Evolutionary conservation across 2,329 filamentous ascomycete genomes (phyloP), one percentile per base, ranked within the genome.

Genomic region (Epichloe elymi): DNA sequence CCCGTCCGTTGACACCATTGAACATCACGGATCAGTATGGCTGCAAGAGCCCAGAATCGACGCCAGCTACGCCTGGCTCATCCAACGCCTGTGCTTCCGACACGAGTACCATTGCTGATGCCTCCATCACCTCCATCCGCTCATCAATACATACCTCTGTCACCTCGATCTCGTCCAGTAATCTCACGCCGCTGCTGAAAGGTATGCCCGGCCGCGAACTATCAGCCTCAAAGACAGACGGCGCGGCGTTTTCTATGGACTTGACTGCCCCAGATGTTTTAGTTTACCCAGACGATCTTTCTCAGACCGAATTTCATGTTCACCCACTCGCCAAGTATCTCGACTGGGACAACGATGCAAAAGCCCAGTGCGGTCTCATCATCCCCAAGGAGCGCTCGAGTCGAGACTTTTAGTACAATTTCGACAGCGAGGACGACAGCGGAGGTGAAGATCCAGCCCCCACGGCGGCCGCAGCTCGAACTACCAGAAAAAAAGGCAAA

Each of bases 181-280:
- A 55, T 7, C 59, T 58, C 0, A 59, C 62, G 35, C 90, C 68
- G 76, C 60, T 70, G 0, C 60, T 70, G 10, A 60, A 55, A 47
- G 67, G 68, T 5, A 63, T 67, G 51, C 67, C 69, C 1, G 68
- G 68, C 2, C 61, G 67, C 49, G 68, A 71, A 48, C 54, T 70
- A 10, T 67, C 66, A 0, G 60, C 60, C 3, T 63, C 69, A 14
- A 68, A 64, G 46, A 70, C 66, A 2, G 66, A 71, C 33, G 62
- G 61, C 4, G 63, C 65, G 14, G 58, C 59, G 3, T 67, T 70
- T 53, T 56, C 60, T n/a, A 58, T 59, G 30, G 66, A 70, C 37
- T 50, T 55, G 5, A 52, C 55, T 4, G 63, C 58, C 0, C 58
- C 64, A 1, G 60, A 63, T 6, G 52, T 69, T n/a, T 56, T 64